These are phyloP conservation scores for Edaphochlamys debaryana DNA, from an alignment of 139 green algal genomes.

Conservation along the genomic window DNA sequence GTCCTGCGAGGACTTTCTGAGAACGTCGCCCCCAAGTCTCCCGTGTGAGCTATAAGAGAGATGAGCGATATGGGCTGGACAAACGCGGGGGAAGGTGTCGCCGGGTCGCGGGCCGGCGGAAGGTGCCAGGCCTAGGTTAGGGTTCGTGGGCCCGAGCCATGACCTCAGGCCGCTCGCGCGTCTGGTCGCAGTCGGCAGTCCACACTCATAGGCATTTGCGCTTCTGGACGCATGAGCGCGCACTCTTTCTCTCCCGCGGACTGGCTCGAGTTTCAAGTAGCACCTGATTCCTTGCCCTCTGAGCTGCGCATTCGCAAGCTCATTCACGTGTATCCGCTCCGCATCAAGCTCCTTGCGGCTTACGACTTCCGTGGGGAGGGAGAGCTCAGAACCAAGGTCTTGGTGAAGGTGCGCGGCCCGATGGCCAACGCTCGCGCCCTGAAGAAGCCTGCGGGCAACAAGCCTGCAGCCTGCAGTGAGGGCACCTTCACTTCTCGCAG, in stretches of 20 bases:
- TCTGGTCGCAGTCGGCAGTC: too few species aligned
- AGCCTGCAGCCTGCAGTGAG: background rate
- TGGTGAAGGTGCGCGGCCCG: slow-evolving; percentile 6
- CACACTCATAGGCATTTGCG: too few species aligned
- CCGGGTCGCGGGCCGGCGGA: too few species aligned
- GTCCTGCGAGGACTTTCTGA: too few species aligned
- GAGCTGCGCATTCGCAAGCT: slow-evolving; percentile 13
- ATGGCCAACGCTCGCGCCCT: background rate
- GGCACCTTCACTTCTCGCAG: background rate
- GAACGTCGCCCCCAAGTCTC: too few species aligned
- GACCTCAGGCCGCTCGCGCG: too few species aligned
- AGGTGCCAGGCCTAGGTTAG: too few species aligned
- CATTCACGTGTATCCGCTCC: background rate
- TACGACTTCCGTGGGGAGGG: slow-evolving; percentile 26
- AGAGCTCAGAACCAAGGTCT: slow-evolving; percentile 3
- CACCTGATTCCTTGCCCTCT: background rate
- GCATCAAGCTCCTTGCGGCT: background rate
- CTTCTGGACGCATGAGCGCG: too few species aligned
- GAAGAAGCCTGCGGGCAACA: background rate
- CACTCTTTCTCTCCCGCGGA: background rate
- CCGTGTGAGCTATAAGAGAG: too few species aligned
- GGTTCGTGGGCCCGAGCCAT: too few species aligned
- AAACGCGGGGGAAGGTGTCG: too few species aligned
- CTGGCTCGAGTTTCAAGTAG: background rate
- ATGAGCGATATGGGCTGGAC: too few species aligned